Evolutionary conservation across 352 stramenopile species (phyloP), one percentile per base, ranked within the genome.

Genomic region (Globisporangium splendens): DNA sequence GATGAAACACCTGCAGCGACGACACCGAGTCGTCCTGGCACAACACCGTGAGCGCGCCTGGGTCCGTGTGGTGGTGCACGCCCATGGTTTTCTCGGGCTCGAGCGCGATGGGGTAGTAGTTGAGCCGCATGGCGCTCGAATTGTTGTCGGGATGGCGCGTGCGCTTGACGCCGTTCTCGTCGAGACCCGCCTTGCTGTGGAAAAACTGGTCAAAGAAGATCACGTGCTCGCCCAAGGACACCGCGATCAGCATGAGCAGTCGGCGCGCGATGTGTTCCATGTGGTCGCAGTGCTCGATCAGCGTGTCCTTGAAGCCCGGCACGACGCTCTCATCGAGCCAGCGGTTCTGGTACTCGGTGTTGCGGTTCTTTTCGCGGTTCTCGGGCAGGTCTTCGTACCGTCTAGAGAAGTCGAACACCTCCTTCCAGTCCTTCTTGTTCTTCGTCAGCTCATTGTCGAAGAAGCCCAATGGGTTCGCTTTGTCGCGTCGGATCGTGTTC

Each of bases 401-500:
- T 1, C 74, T 72, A 20, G 67, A 63, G 48, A 79, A 77, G 77
- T 97, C 92, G 14, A 97, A 74, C 11, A 64, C 73, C 63, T 97
- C 83, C 51, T 98, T 98, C 88, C 88, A 97, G 72, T 98, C 94
- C 22, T 68, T 74, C 54, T 85, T 92, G 67, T 96, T 89, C 75
- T 98, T 98, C 41, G 94, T 98, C 28, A 98, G 70, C 63, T 98
- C 94, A 62, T 96, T 81, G 61, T 98, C 89, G 70, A 97, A 97
- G 67, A 88, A 98, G 15, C 94, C 94, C 53, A 88, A 75, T 35
- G 89, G 75, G 79, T 98, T 98, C 22, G 62, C 73, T 42, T 61
- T 75, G 54, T 18, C 79, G 62, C 89, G 95, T 7, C 63, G 88
- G 46, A 96, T 56, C 1, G 49, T 61, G 43, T 58, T 48, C 66